Percentiles rank a stretch among this genome's conserved stretches.
Evolutionary conservation across 164 flowering plant genomes (phyloP).

Genomic region (Paratinospora sagittata): DNA sequence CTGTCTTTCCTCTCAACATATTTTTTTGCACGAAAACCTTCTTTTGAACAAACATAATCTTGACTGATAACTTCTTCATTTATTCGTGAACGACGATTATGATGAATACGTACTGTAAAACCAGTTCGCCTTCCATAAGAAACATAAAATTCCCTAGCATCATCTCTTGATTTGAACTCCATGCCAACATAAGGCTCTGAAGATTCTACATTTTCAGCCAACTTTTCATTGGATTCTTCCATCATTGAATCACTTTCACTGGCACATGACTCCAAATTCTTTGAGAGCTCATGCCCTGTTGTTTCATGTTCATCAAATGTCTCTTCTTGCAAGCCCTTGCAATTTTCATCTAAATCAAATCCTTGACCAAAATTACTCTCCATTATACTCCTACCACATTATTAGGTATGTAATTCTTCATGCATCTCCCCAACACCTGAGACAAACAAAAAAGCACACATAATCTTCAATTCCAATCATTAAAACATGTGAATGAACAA

Average conservation of each 20-base stretch:
- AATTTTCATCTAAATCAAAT: constrained; percentile 25
- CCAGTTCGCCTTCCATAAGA: constrained; percentile 40
- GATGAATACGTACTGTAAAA: constrained; percentile 37
- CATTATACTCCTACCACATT: constrained; percentile 19
- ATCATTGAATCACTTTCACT: constrained; percentile 15
- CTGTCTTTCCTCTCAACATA: constrained; percentile 36
- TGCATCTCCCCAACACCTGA: background rate
- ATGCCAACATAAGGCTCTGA: constrained; percentile 38
- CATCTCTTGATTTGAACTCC: constrained; percentile 44
- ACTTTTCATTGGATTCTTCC: constrained; percentile 13
- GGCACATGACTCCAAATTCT: constrained; percentile 16
- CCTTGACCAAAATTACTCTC: constrained; percentile 18
- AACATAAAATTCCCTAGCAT: constrained; percentile 41
- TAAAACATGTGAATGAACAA: background rate
- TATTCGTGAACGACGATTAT: constrained; percentile 39
- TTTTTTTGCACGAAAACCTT: constrained; percentile 45
- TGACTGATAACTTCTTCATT: constrained; percentile 41
- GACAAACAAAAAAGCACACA: background rate
- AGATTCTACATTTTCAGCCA: constrained; percentile 9
- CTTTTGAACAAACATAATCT: constrained; percentile 51
- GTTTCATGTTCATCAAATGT: constrained; percentile 21
- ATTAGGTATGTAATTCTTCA: constrained; percentile 2
- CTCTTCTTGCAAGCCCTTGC: constrained; percentile 19
- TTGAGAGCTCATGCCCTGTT: constrained; percentile 24
- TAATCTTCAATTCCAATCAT: background rate